These are phyloP conservation scores for Coccomyxa sp. DNA, from an alignment of 139 green algal genomes.

Conservation along the genomic window DNA sequence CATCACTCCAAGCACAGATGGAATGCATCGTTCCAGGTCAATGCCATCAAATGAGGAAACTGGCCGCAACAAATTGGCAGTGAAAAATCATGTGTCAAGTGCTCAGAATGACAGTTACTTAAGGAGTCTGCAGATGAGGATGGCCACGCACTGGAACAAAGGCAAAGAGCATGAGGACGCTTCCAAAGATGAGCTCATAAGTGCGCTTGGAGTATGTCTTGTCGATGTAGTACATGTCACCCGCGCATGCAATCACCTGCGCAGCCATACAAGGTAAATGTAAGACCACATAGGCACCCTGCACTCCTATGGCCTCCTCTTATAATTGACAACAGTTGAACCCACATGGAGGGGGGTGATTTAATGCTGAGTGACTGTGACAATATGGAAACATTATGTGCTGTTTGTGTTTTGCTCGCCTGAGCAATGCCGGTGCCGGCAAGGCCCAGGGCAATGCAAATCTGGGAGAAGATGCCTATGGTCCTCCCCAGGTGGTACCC, in stretches of 20 bases:
- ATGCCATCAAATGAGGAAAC: too few species aligned
- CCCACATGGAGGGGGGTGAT: too few species aligned
- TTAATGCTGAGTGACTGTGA: not conserved
- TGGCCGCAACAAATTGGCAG: too few species aligned
- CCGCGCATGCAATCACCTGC: not conserved
- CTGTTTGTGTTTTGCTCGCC: not conserved
- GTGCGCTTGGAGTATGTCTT: not conserved
- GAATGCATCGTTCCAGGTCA: too few species aligned
- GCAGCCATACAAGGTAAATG: not conserved
- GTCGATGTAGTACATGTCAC: not conserved
- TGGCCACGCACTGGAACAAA: slow-evolving; percentile 11
- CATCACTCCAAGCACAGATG: too few species aligned
- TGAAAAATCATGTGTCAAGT: too few species aligned
- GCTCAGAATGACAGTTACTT: too few species aligned
- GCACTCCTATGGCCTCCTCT: not conserved
- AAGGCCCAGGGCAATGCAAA: not conserved
- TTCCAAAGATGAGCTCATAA: slow-evolving; percentile 26
- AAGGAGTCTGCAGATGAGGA: too few species aligned
- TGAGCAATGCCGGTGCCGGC: not conserved
- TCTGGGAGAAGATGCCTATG: not conserved
- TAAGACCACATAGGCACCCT: not conserved
- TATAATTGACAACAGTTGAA: not conserved
- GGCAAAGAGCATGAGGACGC: slow-evolving; percentile 22
- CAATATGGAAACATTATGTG: not conserved
- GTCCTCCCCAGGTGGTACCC: not conserved